Evolutionary conservation across 169 alveolate genomes (phyloP).

Genomic region (Plasmodium berghei): DNA sequence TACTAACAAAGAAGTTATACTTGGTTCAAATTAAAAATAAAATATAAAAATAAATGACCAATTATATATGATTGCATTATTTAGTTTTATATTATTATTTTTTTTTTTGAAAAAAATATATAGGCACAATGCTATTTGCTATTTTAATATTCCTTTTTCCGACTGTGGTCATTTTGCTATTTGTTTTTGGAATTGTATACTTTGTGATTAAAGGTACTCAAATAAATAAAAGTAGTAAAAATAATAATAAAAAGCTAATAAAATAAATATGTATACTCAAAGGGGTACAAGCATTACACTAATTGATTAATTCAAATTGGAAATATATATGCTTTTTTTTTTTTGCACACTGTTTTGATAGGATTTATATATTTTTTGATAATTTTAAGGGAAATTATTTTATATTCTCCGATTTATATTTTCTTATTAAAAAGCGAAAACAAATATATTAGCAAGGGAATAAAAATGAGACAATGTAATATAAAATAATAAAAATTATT

Average conservation of each 20-base stretch:
- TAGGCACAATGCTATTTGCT: slow-evolving; percentile 57
- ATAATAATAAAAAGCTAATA: not conserved
- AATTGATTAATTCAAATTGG: too few relatives aligned
- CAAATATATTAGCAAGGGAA: slow-evolving; percentile 58
- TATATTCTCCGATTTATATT: slow-evolving; percentile 49
- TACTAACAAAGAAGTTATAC: slow-evolving; percentile 60
- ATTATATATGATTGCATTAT: not conserved
- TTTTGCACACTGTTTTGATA: not conserved
- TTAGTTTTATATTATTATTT: not conserved
- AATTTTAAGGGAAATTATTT: slow-evolving; percentile 25
- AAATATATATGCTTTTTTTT: not conserved
- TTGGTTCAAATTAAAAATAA: slow-evolving; percentile 6
- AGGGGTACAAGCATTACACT: not conserved
- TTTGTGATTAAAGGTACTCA: slow-evolving; percentile 22
- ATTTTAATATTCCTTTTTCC: slow-evolving; percentile 56
- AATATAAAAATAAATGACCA: not conserved
- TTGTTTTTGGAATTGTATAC: slow-evolving; percentile 44
- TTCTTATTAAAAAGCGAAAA: slow-evolving; percentile 19
- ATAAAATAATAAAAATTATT: not conserved
- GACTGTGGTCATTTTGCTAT: slow-evolving; percentile 30
- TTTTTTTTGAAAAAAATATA: not conserved
- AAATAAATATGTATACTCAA: not conserved
- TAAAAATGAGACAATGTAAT: slow-evolving; percentile 37
- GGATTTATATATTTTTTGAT: slow-evolving; percentile 28
- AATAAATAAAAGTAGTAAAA: not conserved